Conservation (phyloP, 495 filamentous ascomycete species). For the Hamigera avellanea region DNA sequence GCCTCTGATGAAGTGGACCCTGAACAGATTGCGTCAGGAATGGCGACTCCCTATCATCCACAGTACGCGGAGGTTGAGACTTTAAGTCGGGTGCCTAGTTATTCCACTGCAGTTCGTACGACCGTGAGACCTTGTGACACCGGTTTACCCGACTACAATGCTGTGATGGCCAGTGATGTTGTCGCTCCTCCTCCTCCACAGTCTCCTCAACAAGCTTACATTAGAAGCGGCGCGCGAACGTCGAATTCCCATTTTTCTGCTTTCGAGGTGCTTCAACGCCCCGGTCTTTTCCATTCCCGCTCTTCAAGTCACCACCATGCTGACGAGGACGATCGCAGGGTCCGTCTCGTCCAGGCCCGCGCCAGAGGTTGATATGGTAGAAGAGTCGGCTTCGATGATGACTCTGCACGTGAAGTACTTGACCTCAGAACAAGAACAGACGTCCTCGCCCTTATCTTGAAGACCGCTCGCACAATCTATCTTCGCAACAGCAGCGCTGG, state of each 20-base stretch:
- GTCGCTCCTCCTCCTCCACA: constrained; percentile 17
- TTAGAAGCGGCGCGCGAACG: constrained; percentile 22
- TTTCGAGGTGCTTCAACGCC: constrained; percentile 25
- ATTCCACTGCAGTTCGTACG: constrained; percentile 60
- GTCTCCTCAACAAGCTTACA: constrained; percentile 31
- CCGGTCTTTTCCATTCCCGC: constrained; percentile 14
- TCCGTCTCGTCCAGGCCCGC: constrained; percentile 30
- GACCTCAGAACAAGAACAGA: no score
- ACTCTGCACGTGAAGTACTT: no score
- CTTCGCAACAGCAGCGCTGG: constrained; percentile 11
- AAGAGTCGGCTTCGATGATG: no score
- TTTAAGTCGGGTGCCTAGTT: constrained; percentile 68
- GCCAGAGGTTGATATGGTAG: constrained; percentile 16
- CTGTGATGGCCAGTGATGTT: constrained; percentile 27
- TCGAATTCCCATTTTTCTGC: constrained; percentile 8
- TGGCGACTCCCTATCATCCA: constrained; percentile 49
- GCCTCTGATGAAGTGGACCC: constrained; percentile 47
- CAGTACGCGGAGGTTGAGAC: constrained; percentile 51
- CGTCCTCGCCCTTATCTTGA: no score
- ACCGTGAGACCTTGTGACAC: constrained; percentile 38
- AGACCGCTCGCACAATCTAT: no score
- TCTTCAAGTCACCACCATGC: constrained; percentile 9
- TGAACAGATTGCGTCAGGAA: constrained; percentile 35
- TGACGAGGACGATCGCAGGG: constrained; percentile 28
- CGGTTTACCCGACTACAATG: constrained; percentile 40